phyloP scores from a whole-genome alignment of 805 yeast genomes.

The Barnettozyma vustinii region DNA sequence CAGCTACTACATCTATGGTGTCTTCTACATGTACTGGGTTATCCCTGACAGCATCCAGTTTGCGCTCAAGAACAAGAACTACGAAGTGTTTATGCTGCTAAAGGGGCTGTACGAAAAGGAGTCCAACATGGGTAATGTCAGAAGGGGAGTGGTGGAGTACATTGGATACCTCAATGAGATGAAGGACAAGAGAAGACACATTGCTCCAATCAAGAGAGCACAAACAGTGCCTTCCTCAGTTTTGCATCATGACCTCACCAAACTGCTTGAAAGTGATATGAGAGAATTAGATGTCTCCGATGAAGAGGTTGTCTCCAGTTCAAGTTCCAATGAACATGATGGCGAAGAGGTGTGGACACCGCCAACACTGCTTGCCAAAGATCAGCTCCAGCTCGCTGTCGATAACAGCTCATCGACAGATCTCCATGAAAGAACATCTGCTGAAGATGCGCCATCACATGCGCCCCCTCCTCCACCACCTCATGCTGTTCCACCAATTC shows the following conservation, averaged over 20 bases:
- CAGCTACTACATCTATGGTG: constrained; percentile 31
- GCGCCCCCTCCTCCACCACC: constrained; percentile 11
- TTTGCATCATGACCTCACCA: constrained; percentile 14
- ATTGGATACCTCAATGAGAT: constrained; percentile 25
- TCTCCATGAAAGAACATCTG: not conserved
- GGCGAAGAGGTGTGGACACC: constrained; percentile 31
- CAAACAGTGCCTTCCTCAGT: constrained; percentile 26
- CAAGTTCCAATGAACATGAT: constrained; percentile 15
- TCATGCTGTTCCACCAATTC: not conserved
- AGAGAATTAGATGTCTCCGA: not conserved
- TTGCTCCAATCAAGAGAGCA: constrained; percentile 26
- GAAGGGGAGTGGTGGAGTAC: constrained; percentile 29
- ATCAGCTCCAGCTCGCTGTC: constrained; percentile 31
- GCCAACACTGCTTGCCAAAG: constrained; percentile 34
- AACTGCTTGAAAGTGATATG: constrained; percentile 7
- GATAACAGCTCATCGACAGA: constrained; percentile 17
- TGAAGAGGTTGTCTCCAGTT: constrained; percentile 1
- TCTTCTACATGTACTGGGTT: constrained; percentile 31
- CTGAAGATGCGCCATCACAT: constrained; percentile 6
- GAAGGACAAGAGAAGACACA: constrained; percentile 5
- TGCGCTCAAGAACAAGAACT: constrained; percentile 35
- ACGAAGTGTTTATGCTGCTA: constrained; percentile 31
- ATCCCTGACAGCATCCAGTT: constrained; percentile 37
- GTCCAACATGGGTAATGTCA: constrained; percentile 35
- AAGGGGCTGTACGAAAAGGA: constrained; percentile 32